Conservation (phyloP, 176 grass and related monocot species). For the Thalia dealbata region DNA sequence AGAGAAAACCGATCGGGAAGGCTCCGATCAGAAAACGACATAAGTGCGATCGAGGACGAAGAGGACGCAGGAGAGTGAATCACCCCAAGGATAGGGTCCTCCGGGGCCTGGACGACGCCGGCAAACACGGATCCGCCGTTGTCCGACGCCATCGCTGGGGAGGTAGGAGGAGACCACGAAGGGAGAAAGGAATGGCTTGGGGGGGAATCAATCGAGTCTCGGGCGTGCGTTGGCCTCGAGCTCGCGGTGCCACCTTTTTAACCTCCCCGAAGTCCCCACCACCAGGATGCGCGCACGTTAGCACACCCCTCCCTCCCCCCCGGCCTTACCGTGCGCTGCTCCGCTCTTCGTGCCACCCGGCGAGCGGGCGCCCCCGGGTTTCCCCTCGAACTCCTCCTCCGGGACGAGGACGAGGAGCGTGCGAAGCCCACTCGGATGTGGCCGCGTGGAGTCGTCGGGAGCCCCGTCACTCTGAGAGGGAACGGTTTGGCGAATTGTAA, state of each 20-base stretch:
- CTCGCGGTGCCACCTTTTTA: background rate
- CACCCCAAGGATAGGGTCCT: slow-evolving; percentile 96
- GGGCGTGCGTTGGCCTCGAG: background rate
- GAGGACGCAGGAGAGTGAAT: background rate
- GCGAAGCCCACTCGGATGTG: too few species aligned
- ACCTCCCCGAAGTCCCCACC: too few species aligned
- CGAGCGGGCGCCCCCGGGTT: background rate
- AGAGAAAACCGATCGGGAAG: background rate
- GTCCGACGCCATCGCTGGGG: slow-evolving; percentile 36
- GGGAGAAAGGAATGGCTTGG: background rate
- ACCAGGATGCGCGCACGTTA: background rate
- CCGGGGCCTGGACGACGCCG: slow-evolving; percentile 55
- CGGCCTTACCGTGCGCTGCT: slow-evolving; percentile 1
- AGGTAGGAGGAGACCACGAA: background rate
- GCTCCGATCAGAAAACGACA: background rate
- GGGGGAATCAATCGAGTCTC: too few species aligned
- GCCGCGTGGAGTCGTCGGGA: too few species aligned
- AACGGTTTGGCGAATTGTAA: too few species aligned
- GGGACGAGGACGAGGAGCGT: too few species aligned
- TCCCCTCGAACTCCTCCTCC: too few species aligned
- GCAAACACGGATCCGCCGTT: slow-evolving; percentile 58
- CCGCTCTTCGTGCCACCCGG: background rate
- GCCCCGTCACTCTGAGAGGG: too few species aligned
- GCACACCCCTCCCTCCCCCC: background rate
- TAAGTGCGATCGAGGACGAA: background rate